Percentiles rank a stretch among this genome's conserved stretches.
These are phyloP conservation scores for Terfezia claveryi DNA, from an alignment of 495 filamentous ascomycete species.

Conservation along the genomic window DNA sequence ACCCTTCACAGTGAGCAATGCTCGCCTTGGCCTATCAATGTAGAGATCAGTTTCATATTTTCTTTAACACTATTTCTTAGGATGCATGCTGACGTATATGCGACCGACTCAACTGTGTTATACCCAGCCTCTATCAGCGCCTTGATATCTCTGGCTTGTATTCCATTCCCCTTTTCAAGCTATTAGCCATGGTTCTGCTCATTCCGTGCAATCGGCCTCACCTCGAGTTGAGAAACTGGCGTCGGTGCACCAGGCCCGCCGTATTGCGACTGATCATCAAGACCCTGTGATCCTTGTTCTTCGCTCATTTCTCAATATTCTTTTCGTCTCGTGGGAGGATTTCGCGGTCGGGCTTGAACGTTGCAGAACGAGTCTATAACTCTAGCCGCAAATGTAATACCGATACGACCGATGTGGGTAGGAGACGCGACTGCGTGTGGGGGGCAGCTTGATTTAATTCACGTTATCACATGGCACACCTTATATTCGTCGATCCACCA, in stretches of 20 bases:
- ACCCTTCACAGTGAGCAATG: constrained; percentile 84
- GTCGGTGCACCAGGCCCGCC: constrained; percentile 84
- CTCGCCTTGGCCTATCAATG: constrained; percentile 42
- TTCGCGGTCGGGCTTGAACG: background rate
- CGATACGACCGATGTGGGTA: too few species aligned
- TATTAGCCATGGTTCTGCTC: background rate
- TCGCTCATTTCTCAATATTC: background rate
- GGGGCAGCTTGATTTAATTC: too few species aligned
- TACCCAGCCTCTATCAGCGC: constrained; percentile 77
- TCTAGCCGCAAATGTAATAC: too few species aligned
- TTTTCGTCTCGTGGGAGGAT: background rate
- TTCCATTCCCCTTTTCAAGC: constrained; percentile 49
- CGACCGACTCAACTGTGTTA: constrained; percentile 83
- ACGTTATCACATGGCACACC: too few species aligned
- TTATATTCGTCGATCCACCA: too few species aligned
- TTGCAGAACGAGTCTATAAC: too few species aligned
- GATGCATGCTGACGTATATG: constrained; percentile 45
- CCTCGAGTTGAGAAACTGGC: constrained; percentile 74
- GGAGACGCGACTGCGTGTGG: too few species aligned
- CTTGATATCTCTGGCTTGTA: constrained; percentile 89
- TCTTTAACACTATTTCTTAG: background rate
- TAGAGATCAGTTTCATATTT: background rate
- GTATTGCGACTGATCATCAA: constrained; percentile 30
- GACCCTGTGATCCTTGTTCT: background rate
- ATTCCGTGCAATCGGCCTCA: constrained; percentile 20